Percentiles rank a stretch among this genome's conserved stretches.
phyloP scores from a whole-genome alignment of 2,329 filamentous ascomycete species.

The Epichloe gansuensis region DNA sequence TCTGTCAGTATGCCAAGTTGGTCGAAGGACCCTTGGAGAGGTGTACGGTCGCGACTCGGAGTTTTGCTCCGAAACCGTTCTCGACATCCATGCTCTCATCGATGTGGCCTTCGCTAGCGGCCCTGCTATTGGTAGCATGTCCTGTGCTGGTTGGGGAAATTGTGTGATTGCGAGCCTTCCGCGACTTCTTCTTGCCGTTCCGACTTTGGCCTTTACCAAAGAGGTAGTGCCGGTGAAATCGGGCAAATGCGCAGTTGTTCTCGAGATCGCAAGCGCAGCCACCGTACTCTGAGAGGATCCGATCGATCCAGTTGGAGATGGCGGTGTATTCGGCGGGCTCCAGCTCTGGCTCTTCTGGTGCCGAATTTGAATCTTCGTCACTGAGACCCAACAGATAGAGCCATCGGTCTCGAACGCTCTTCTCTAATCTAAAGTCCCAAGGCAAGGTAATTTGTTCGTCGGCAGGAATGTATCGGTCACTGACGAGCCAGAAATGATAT shows the following conservation, averaged over 20 bases:
- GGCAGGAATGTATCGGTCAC: slow-evolving; percentile 59
- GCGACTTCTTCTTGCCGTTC: slow-evolving; percentile 35
- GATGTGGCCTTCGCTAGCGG: slow-evolving; percentile 47
- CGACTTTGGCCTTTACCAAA: slow-evolving; percentile 31
- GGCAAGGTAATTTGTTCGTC: slow-evolving; percentile 51
- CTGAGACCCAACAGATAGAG: slow-evolving; percentile 48
- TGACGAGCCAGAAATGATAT: slow-evolving; percentile 89
- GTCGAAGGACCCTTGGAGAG: slow-evolving; percentile 47
- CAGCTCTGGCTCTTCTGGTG: slow-evolving; percentile 39
- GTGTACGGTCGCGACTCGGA: slow-evolving; percentile 53
- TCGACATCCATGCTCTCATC: slow-evolving; percentile 42
- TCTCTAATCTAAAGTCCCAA: slow-evolving; percentile 57
- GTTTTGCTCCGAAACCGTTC: slow-evolving; percentile 50
- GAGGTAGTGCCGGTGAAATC: slow-evolving; percentile 48
- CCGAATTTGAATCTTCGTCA: slow-evolving; percentile 40
- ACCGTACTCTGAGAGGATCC: slow-evolving; percentile 64
- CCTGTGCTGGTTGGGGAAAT: slow-evolving; percentile 52
- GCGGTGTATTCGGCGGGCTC: slow-evolving; percentile 48
- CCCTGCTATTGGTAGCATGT: slow-evolving; percentile 50
- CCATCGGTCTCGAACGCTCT: slow-evolving; percentile 39
- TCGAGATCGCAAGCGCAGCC: slow-evolving; percentile 64
- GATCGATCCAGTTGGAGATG: slow-evolving; percentile 53
- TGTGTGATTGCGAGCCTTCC: slow-evolving; percentile 42
- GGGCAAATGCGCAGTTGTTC: slow-evolving; percentile 49
- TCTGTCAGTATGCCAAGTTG: slow-evolving; percentile 49